Percentiles rank a stretch among this genome's conserved stretches.
These are phyloP conservation scores for Syzygium malaccense DNA, from an alignment of 441 rosid species.

Conservation along the genomic window DNA sequence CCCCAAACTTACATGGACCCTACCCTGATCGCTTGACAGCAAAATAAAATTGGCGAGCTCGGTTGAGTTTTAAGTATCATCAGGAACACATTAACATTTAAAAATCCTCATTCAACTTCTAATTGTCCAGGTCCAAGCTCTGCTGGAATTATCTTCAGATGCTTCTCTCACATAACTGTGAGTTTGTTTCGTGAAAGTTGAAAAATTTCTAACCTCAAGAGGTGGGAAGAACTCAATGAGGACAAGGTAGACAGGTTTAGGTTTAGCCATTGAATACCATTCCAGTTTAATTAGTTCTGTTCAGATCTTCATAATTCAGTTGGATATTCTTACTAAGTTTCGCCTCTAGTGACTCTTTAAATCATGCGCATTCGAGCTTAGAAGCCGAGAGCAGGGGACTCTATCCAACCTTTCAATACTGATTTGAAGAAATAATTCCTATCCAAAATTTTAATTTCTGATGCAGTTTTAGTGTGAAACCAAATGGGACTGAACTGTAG, in stretches of 20 bases:
- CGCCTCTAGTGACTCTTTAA: not conserved
- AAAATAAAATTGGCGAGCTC: not conserved
- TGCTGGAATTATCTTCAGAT: not conserved
- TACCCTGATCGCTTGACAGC: not conserved
- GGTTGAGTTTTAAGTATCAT: not conserved
- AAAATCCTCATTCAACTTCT: not conserved
- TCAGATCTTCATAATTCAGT: not conserved
- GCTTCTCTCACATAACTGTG: not conserved
- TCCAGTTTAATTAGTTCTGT: not conserved
- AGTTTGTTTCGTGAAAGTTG: not conserved
- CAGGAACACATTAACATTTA: not conserved
- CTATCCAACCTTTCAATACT: not conserved
- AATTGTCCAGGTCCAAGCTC: not conserved
- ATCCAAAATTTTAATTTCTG: not conserved
- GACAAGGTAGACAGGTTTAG: not conserved
- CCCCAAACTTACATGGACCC: not conserved
- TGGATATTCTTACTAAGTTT: not conserved
- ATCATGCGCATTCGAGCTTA: not conserved
- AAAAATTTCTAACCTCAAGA: not conserved
- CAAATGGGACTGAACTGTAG: not conserved
- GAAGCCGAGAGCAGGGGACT: not conserved
- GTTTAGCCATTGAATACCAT: not conserved
- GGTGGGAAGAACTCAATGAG: not conserved
- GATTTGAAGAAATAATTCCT: not conserved
- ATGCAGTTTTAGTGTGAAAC: not conserved